Evolutionary conservation across 1,284 basidiomycete species (phyloP).

Genomic region (Tausonia pullulans): DNA sequence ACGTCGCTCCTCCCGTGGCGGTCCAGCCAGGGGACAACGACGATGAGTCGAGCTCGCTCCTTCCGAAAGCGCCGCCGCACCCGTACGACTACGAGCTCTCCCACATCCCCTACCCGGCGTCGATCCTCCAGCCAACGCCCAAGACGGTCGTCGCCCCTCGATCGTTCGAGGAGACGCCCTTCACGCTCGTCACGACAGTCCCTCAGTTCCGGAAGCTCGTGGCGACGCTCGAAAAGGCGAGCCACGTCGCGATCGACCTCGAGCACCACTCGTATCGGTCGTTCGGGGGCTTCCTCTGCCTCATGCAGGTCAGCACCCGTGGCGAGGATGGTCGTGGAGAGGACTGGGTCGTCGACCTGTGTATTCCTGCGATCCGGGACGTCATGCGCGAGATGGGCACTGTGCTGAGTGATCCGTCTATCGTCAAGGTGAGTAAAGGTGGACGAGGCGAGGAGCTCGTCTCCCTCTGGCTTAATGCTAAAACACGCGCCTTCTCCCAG

Average conservation of each 20-base stretch:
- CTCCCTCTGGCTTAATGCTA: not conserved
- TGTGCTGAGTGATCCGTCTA: constrained; percentile 68
- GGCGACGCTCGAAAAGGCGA: constrained; percentile 46
- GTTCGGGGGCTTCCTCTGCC: constrained; percentile 76
- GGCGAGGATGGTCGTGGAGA: constrained; percentile 75
- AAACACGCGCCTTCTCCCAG: constrained; percentile 31
- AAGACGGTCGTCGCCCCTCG: constrained; percentile 40
- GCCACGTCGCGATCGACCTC: constrained; percentile 84
- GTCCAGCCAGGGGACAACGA: constrained; percentile 8
- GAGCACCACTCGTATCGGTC: constrained; percentile 84
- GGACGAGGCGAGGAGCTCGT: not conserved
- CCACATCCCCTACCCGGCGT: constrained; percentile 56
- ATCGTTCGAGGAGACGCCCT: constrained; percentile 57
- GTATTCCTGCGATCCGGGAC: constrained; percentile 55
- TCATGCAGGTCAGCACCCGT: constrained; percentile 86
- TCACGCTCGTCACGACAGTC: constrained; percentile 59
- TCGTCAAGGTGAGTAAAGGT: constrained; percentile 58
- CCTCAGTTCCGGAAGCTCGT: constrained; percentile 52
- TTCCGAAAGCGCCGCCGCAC: constrained; percentile 37
- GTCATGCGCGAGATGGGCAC: constrained; percentile 46
- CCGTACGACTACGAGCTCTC: constrained; percentile 73
- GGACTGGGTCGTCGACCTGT: constrained; percentile 78
- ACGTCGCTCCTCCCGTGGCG: constrained; percentile 15
- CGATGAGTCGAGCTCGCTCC: too few species aligned
- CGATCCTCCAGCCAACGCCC: constrained; percentile 47